Evolutionary conservation across 192 early-diverging fungal species (phyloP), one percentile per base, ranked within the genome.

Genomic region (Oehlia diaphana): DNA sequence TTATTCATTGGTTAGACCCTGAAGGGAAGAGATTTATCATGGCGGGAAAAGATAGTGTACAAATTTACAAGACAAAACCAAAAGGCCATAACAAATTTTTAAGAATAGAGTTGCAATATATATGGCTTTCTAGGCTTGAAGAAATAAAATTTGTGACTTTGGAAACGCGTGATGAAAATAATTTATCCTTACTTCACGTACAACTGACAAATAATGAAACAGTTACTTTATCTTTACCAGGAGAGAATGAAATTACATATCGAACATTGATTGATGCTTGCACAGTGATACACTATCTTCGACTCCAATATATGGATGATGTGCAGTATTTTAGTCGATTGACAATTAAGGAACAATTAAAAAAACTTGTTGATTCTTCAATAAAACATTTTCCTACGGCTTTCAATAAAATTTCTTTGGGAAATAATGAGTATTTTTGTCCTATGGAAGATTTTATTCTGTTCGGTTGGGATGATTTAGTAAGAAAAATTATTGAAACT

Each of bases 401-500:
- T 39, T 70, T 70, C 21, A 70, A 37, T 21, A 70, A 42, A 42
- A 44, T 42, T 39, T 70, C 14, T 70, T 42, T 42, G 35, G 35
- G 19, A 9, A 13, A 44, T 23, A 7, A 10, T n/a, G 21, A 70
- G 13, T 42, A 68, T 33, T 35, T 70, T 39, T 70, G 8, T n/a
- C 68, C 68, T 4, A 44, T 70, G 33, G 35, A 44, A 44, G 68
- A 70, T 9, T 70, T 70, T n/a, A 70, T 70, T n/a, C 16, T 42
- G 10, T 44, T 42, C 26, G 39, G 35, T 39, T 70, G 68, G 68
- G 68, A 70, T 70, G 68, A 70, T 42, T 9, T 70, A n/a, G 68
- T 70, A 42, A 44, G 44, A 42, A 42, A 16, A 12, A 10, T 70
- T 23, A 13, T 70, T 39, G 9, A 42, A 16, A 44, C 16, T 8